Evolutionary conservation across 192 early-diverging fungal genomes (phyloP).

Genomic region (Coemansia sp.): DNA sequence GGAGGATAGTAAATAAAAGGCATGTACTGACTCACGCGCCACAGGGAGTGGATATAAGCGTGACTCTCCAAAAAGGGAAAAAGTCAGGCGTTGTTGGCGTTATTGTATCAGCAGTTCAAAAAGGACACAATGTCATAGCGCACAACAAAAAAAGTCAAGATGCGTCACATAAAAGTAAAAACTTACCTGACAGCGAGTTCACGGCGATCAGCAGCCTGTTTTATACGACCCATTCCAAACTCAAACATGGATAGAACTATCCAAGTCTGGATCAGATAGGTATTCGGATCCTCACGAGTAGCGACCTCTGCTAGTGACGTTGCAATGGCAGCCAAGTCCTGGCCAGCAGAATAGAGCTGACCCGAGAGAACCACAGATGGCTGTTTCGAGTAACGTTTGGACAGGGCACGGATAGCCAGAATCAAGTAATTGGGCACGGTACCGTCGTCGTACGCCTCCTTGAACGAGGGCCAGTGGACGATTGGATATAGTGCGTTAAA

Average conservation of each 20-base stretch:
- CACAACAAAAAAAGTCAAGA: slow-evolving; percentile 6
- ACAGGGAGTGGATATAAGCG: background rate
- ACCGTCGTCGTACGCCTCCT: slow-evolving; percentile 59
- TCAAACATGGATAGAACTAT: slow-evolving; percentile 58
- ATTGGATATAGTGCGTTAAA: slow-evolving; percentile 58
- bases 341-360: slow-evolving; percentile 51
- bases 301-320: slow-evolving; percentile 56
- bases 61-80: background rate
- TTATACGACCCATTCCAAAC: slow-evolving; percentile 55
- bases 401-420: slow-evolving; percentile 57
- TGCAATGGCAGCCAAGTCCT: slow-evolving; percentile 58
- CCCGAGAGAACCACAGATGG: slow-evolving; percentile 54
- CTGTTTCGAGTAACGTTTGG: slow-evolving; percentile 59
- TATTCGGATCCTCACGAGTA: slow-evolving; percentile 59
- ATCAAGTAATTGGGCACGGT: slow-evolving; percentile 60
- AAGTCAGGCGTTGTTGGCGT: background rate
- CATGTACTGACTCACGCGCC: background rate
- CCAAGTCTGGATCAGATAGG: slow-evolving; percentile 60
- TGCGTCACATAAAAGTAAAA: background rate
- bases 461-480: slow-evolving; percentile 60
- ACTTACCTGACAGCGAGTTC: slow-evolving; percentile 57
- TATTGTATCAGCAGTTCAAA: background rate
- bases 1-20: background rate
- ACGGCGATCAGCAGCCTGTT: slow-evolving; percentile 56
- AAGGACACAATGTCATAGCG: slow-evolving; percentile 3